Conservation (phyloP, 139 green algal species). For the Chlamydomonas eustigma region DNA sequence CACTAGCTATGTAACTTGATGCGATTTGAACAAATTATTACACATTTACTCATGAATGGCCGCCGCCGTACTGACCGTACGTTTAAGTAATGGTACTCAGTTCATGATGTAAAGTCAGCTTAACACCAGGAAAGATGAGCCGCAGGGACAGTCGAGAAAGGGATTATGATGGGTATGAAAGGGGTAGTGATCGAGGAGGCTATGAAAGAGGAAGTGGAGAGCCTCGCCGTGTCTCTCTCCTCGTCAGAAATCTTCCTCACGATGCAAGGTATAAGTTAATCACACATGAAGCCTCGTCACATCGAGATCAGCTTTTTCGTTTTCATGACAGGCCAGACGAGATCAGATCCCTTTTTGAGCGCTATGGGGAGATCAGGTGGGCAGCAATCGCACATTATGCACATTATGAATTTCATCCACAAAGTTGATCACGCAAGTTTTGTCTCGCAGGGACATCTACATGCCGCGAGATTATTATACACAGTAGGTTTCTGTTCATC, state of each 20-base stretch:
- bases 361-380: constrained; percentile 42
- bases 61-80: neutral
- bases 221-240: constrained; percentile 37
- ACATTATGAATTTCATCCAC: neutral
- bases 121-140: neutral
- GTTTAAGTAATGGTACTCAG: no score
- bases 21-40: neutral
- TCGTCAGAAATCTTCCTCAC: constrained; percentile 69
- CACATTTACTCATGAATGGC: neutral
- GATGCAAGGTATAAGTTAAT: constrained; percentile 45
- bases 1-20: neutral
- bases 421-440: neutral
- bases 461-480: constrained; percentile 71
- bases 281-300: neutral
- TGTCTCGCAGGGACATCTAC: constrained; percentile 63
- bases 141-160: neutral
- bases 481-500: constrained; percentile 35
- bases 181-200: neutral
- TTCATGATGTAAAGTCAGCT: no score
- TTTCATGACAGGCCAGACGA: constrained; percentile 48
- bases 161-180: no score
- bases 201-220: neutral
- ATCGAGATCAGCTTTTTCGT: no score
- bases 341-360: constrained; percentile 58
- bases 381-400: neutral